Conservation (phyloP, 805 yeast species). For the Metschnikowia amazonensis region DNA sequence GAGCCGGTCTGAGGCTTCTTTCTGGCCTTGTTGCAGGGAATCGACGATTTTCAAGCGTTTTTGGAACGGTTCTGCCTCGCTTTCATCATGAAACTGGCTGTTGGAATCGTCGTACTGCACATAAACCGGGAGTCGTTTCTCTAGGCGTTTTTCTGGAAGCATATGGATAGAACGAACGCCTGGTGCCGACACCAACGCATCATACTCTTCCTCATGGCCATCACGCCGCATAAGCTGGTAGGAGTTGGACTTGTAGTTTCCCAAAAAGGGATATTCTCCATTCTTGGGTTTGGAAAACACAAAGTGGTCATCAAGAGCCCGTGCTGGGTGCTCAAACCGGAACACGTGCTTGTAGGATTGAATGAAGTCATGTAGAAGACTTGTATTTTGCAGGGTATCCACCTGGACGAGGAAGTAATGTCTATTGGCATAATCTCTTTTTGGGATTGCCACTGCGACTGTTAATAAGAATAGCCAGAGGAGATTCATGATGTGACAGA, state of each 20-base stretch:
- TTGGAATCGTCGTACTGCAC: constrained; percentile 6
- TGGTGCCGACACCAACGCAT: constrained; percentile 21
- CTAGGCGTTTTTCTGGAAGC: constrained; percentile 51
- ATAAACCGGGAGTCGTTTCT: constrained; percentile 57
- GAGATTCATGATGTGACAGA: constrained; percentile 16
- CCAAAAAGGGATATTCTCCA: constrained; percentile 32
- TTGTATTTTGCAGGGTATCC: constrained; percentile 23
- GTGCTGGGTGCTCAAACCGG: constrained; percentile 58
- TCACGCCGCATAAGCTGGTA: constrained; percentile 25
- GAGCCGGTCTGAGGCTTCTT: constrained; percentile 48
- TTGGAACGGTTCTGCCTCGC: too few species aligned
- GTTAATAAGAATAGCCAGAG: constrained; percentile 7
- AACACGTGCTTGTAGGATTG: constrained; percentile 33
- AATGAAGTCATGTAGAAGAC: constrained; percentile 34
- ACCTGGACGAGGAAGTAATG: constrained; percentile 66
- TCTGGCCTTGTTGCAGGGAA: constrained; percentile 47
- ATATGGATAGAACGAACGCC: constrained; percentile 49
- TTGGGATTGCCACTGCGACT: constrained; percentile 13
- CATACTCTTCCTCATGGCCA: constrained; percentile 25
- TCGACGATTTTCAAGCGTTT: constrained; percentile 36
- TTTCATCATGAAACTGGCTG: too few species aligned
- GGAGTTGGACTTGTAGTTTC: constrained; percentile 32
- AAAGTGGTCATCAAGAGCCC: constrained; percentile 58
- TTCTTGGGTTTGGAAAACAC: constrained; percentile 56
- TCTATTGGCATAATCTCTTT: constrained; percentile 45